A percentile compares a stretch with the other conserved stretches of the same genome.
phyloP scores from a whole-genome alignment of 805 yeast genomes.

The Saccharomycopsis schoenii region DNA sequence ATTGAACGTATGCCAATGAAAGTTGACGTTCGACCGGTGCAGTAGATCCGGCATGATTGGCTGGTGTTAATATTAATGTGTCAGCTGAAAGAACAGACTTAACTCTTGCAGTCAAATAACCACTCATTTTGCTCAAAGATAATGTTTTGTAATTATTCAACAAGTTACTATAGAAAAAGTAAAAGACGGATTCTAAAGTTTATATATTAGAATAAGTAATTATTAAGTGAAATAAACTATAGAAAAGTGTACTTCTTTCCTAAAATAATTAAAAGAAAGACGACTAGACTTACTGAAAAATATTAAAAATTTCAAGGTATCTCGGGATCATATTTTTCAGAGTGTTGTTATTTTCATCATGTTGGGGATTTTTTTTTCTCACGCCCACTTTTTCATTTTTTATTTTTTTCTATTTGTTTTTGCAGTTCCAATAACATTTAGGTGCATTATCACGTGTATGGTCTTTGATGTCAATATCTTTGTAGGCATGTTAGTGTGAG shows the following conservation, averaged over 20 bases:
- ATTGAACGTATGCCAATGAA: slow-evolving; percentile 54
- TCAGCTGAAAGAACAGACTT: slow-evolving; percentile 65
- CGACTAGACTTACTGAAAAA: neutral
- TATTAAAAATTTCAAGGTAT: neutral
- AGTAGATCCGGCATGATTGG: slow-evolving; percentile 26
- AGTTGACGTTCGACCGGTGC: slow-evolving; percentile 49
- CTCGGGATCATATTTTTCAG: neutral
- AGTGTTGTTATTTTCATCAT: slow-evolving; percentile 25
- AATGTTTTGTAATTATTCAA: neutral
- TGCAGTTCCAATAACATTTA: neutral
- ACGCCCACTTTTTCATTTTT: neutral
- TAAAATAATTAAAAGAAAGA: neutral
- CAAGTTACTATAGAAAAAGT: too few relatives aligned
- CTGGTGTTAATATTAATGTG: slow-evolving; percentile 51
- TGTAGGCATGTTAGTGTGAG: too few relatives aligned
- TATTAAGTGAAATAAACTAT: neutral
- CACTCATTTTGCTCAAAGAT: neutral
- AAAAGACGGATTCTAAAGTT: too few relatives aligned
- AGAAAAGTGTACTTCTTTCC: neutral
- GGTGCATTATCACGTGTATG: neutral
- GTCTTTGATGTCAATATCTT: neutral
- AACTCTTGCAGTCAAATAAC: slow-evolving; percentile 44
- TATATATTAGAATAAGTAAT: neutral
- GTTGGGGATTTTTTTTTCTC: too few relatives aligned
- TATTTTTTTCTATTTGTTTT: neutral